Base-by-base conservation (phyloP, 495 filamentous ascomycete genomes). In the Penicillium argentinense region DNA sequence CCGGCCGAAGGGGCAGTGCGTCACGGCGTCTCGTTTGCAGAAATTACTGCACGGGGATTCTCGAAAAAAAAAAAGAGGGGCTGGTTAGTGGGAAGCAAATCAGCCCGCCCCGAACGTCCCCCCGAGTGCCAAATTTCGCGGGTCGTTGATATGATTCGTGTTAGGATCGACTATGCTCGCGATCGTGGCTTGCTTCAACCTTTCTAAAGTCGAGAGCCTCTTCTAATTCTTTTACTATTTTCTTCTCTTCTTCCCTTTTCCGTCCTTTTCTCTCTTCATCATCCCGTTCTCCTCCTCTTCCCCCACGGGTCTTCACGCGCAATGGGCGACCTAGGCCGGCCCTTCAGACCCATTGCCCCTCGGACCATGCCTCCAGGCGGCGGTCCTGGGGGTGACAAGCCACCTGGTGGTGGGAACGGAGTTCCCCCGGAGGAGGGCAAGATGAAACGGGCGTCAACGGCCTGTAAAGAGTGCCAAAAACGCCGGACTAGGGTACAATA, bases 401-500 rank as follows among this genome's bases (percentile, higher is more conserved):
- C 55, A 8, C 48, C 43, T 23, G 38, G 37, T 12, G 42, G 33
- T 28, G 43, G 30, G 13, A 22, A 11, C 9, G 52, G 52, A 36
- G 37, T 16, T 16, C 33, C 45, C 12, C 30, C 57, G 13, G 71
- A 73, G 18, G 69, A 74, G 8, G 49, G 44, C 26, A 61, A 65
- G 37, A 65, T 63, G 36, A 73, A 66, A 42, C 57, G 71, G 44
- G 69, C 66, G 7, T 73, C 69, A 9, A 66, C 64, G 9, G 71
- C 71, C 17, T 74, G 71, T 48, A 52, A 45, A 22, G 68, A 74
- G 47, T 74, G 71, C 51, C 66, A 74, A 51, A 61, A 51, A 38
- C 57, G 66, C 30, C 64, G 71, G 21, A 73, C 68, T 30, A 72
- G 67, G 67, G 71, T 74, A 67, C 23, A 18, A n/a, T n/a, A n/a